Evolutionary conservation across 192 early-diverging fungal genomes (phyloP).

Genomic region (Rhizoclosmatium globosum): DNA sequence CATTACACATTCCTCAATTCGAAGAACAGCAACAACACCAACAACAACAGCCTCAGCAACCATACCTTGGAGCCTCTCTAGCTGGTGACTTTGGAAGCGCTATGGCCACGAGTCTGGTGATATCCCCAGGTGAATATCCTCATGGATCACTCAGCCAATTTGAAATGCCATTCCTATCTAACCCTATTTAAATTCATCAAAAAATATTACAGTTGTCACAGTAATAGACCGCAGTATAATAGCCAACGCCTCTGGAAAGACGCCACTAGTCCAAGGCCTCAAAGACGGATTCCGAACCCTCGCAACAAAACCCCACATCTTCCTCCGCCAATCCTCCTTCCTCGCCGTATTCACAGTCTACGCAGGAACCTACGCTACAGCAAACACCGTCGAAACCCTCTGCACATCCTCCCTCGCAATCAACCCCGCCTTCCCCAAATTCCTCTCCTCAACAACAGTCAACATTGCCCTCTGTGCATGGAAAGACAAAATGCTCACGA

Average conservation of each 20-base stretch:
- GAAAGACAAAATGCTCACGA: slow-evolving; percentile 53
- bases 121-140: not conserved
- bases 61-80: not conserved
- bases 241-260: slow-evolving; percentile 47
- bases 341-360: slow-evolving; percentile 52
- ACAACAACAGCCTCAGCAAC: not conserved
- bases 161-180: not conserved
- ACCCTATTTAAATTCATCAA: not conserved
- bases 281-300: slow-evolving; percentile 40
- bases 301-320: slow-evolving; percentile 36
- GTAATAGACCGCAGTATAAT: slow-evolving; percentile 60
- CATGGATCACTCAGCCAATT: not conserved
- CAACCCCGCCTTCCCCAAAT: slow-evolving; percentile 49
- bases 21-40: too few relatives aligned
- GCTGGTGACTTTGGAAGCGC: not conserved
- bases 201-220: slow-evolving; percentile 43
- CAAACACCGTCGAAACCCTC: slow-evolving; percentile 54
- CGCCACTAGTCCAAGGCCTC: slow-evolving; percentile 37
- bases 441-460: slow-evolving; percentile 46
- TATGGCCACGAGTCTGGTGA: not conserved
- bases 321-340: slow-evolving; percentile 45
- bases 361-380: slow-evolving; percentile 48
- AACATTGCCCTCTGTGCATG: slow-evolving; percentile 51
- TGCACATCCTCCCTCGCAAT: slow-evolving; percentile 26
- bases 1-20: too few relatives aligned